Conservation (phyloP, 2,329 filamentous ascomycete species). For the Cytospora chrysosperma region DNA sequence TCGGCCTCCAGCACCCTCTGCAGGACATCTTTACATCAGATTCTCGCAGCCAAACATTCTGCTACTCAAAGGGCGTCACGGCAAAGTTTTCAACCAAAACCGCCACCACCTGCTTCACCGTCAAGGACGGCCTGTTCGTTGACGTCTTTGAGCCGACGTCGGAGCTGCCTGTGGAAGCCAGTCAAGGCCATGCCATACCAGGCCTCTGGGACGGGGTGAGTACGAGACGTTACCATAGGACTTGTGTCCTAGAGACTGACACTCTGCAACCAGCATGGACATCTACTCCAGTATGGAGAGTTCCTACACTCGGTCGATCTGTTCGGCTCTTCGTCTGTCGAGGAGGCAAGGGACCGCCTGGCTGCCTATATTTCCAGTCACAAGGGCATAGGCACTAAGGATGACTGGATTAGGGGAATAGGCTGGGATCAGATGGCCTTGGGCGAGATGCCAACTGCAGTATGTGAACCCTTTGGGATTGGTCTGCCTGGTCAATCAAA, state of each 20-base stretch:
- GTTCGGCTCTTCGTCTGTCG: constrained; percentile 56
- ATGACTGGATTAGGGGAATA: constrained; percentile 64
- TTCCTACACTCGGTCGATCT: constrained; percentile 65
- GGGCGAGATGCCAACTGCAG: constrained; percentile 64
- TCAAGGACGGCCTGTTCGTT: constrained; percentile 51
- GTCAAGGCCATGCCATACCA: constrained; percentile 58
- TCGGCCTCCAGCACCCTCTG: constrained; percentile 19
- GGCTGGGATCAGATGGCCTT: constrained; percentile 71
- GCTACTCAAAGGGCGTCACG: constrained; percentile 43
- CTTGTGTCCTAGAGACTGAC: not conserved
- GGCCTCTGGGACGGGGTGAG: constrained; percentile 63
- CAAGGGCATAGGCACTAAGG: constrained; percentile 49
- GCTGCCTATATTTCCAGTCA: constrained; percentile 50
- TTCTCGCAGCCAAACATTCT: constrained; percentile 34
- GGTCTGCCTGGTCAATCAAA: too few species aligned
- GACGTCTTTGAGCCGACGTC: constrained; percentile 40
- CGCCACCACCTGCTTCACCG: constrained; percentile 54
- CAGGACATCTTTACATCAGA: constrained; percentile 14
- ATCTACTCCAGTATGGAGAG: constrained; percentile 64
- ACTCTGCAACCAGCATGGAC: constrained; percentile 52
- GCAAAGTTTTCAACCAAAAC: constrained; percentile 41
- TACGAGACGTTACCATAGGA: not conserved
- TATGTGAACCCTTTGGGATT: constrained; percentile 38
- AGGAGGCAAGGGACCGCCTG: constrained; percentile 54
- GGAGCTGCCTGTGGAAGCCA: constrained; percentile 33